phyloP scores from a whole-genome alignment of 257 asterid species.

The Solanum pennellii region DNA sequence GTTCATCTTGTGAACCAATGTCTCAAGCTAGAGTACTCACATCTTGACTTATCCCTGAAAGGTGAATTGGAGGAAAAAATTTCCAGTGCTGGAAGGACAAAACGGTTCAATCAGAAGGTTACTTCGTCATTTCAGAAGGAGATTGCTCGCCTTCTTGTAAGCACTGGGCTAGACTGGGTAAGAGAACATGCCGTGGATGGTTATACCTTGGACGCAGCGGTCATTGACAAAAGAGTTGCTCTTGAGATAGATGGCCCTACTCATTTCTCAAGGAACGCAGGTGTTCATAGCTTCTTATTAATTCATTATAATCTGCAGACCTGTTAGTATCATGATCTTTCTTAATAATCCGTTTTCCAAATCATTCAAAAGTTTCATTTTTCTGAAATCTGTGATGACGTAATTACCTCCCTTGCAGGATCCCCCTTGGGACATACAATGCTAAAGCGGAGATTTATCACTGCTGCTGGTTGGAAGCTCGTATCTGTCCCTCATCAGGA shows the following conservation, averaged over 20 bases:
- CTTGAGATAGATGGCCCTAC: conserved; percentile 95
- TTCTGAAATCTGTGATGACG: not conserved
- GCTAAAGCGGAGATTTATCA: conserved; percentile 69
- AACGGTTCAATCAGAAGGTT: conserved; percentile 68
- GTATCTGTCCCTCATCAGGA: conserved; percentile 59
- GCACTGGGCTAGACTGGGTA: conserved; percentile 89
- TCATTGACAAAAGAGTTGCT: conserved; percentile 64
- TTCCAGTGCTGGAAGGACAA: conserved; percentile 56
- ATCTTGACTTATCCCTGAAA: conserved; percentile 46
- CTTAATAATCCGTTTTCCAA: not conserved
- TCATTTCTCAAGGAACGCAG: conserved; percentile 89
- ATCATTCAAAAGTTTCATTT: not conserved
- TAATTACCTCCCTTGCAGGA: conserved; percentile 30
- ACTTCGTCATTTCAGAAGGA: conserved; percentile 93
- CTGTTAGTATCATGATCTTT: not conserved
- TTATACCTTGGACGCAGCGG: conserved; percentile 78
- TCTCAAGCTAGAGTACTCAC: conserved; percentile 59
- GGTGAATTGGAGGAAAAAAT: conserved; percentile 47
- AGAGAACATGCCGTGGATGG: conserved; percentile 67
- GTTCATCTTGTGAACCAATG: conserved; percentile 62
- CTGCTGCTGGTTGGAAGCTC: conserved; percentile 89
- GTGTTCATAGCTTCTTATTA: conserved; percentile 21
- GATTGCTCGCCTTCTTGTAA: conserved; percentile 77
- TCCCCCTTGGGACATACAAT: conserved; percentile 77
- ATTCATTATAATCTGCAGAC: not conserved